These are phyloP conservation scores for Parathielavia hyrcaniae DNA, from an alignment of 495 filamentous ascomycete genomes.

Conservation along the genomic window DNA sequence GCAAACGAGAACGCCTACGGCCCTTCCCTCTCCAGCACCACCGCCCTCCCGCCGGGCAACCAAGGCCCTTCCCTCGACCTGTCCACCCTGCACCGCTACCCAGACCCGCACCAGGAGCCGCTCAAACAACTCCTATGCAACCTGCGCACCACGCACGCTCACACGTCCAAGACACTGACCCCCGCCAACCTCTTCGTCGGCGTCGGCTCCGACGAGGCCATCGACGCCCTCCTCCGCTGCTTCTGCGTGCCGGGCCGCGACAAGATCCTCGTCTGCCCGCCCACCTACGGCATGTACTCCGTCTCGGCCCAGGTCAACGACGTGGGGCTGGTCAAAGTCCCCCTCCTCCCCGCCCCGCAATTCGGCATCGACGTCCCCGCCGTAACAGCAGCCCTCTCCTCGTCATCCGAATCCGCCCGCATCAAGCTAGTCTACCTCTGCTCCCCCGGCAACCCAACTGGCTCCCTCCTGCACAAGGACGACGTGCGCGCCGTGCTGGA, in stretches of 20 bases:
- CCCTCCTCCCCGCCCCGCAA: slow-evolving; percentile 51
- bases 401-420: slow-evolving; percentile 29
- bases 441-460: slow-evolving; percentile 92
- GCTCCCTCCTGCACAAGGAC: slow-evolving; percentile 64
- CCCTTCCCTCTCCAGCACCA: slow-evolving; percentile 48
- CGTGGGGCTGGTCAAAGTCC: slow-evolving; percentile 74
- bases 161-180: slow-evolving; percentile 66
- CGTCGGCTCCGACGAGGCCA: slow-evolving; percentile 92
- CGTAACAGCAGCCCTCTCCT: slow-evolving; percentile 58
- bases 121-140: slow-evolving; percentile 83
- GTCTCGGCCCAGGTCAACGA: slow-evolving; percentile 94
- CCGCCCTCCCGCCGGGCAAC: slow-evolving; percentile 23
- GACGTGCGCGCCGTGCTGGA: slow-evolving; percentile 68
- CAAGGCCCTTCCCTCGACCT: slow-evolving; percentile 54
- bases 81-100: slow-evolving; percentile 81
- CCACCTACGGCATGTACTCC: slow-evolving; percentile 97
- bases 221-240: slow-evolving; percentile 84
- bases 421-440: slow-evolving; percentile 91
- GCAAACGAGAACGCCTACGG: slow-evolving; percentile 98
- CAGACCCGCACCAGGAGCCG: slow-evolving; percentile 84
- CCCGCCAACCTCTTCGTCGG: slow-evolving; percentile 88
- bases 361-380: slow-evolving; percentile 67
- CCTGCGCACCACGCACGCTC: slow-evolving; percentile 77
- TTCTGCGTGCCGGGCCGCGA: slow-evolving; percentile 86
- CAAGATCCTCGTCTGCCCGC: slow-evolving; percentile 87